These are phyloP conservation scores for Lipomyces starkeyi DNA, from an alignment of 805 yeast species.

Conservation along the genomic window DNA sequence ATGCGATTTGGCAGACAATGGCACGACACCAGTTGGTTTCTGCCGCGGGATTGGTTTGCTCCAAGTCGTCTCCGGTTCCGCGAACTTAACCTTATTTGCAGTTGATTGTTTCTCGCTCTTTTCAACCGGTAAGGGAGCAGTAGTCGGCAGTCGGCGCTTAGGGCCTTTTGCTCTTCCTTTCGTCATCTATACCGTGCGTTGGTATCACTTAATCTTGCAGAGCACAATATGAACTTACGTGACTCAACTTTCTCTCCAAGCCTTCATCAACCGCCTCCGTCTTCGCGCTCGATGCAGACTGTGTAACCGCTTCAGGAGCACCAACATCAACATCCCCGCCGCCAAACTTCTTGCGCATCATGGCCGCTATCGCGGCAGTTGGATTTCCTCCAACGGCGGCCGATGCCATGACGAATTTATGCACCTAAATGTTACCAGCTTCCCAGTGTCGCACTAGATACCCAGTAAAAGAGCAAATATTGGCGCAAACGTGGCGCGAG, in stretches of 20 bases:
- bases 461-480: not conserved
- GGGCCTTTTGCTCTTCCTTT: conserved; percentile 28
- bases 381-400: conserved; percentile 2
- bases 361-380: conserved; percentile 22
- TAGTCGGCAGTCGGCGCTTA: conserved; percentile 17
- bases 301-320: not conserved
- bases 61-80: conserved; percentile 4
- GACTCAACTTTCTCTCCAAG: conserved; percentile 10
- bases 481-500: not conserved
- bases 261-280: not conserved
- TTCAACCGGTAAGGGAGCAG: not conserved
- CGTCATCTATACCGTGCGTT: conserved; percentile 16
- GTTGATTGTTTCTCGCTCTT: not conserved
- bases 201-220: not conserved
- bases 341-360: conserved; percentile 24
- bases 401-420: conserved; percentile 6
- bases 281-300: conserved; percentile 1
- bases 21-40: not conserved
- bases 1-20: not conserved
- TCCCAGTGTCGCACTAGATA: not conserved
- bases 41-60: not conserved
- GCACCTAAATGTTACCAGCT: not conserved
- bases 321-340: not conserved
- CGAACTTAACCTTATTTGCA: not conserved
- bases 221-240: conserved; percentile 9